Percentiles rank a stretch among this genome's conserved stretches.
Evolutionary conservation across 306 rosid genomes (phyloP).

Genomic region (Luffa acutangula): DNA sequence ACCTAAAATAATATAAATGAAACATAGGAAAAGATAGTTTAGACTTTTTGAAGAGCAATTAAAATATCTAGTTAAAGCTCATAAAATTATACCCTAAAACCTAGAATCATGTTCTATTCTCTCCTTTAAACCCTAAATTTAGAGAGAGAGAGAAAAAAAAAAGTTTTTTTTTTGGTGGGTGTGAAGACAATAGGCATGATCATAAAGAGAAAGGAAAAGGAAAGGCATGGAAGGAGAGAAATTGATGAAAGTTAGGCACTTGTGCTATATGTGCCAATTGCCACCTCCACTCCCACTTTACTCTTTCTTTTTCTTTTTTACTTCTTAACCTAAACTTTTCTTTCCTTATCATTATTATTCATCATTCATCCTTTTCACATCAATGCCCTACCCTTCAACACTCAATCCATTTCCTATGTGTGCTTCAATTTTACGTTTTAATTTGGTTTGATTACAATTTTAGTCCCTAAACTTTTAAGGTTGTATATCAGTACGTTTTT

Average conservation of each 20-base stretch:
- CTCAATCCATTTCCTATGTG: neutral
- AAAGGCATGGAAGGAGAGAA: neutral
- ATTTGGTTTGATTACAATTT: too few relatives aligned
- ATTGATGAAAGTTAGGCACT: constrained; percentile 7
- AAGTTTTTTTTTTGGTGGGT: neutral
- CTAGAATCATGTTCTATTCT: too few relatives aligned
- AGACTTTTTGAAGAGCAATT: too few relatives aligned
- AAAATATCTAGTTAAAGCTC: too few relatives aligned
- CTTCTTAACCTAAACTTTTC: neutral
- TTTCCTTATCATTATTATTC: neutral
- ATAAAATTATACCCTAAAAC: too few relatives aligned
- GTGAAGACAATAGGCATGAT: neutral
- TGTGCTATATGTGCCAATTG: neutral
- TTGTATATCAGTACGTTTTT: too few relatives aligned
- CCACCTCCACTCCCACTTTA: neutral
- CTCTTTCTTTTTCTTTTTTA: neutral
- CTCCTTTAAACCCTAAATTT: too few relatives aligned
- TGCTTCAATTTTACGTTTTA: neutral
- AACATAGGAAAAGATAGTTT: too few relatives aligned
- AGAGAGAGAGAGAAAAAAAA: too few relatives aligned
- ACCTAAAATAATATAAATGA: too few relatives aligned
- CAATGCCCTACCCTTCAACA: neutral
- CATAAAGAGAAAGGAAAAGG: neutral
- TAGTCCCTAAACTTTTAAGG: too few relatives aligned
- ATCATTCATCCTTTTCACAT: constrained; percentile 6